phyloP scores from a whole-genome alignment of 148 eudicot genomes.

The Euryodendron excelsum region DNA sequence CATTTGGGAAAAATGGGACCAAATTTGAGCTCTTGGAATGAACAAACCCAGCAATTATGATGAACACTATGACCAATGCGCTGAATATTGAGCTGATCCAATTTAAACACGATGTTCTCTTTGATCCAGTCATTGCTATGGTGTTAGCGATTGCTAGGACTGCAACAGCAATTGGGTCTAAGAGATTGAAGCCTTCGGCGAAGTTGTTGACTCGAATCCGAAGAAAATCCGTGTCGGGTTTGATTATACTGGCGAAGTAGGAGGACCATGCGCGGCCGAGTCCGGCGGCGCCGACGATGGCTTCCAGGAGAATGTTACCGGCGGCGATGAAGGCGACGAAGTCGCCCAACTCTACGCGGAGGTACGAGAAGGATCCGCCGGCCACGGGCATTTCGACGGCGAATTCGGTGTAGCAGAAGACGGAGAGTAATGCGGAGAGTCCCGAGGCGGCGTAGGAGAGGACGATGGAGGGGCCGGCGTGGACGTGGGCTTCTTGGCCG shows the following conservation, averaged over 20 bases:
- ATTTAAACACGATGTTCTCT: slow-evolving; percentile 51
- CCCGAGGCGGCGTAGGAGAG: slow-evolving; percentile 82
- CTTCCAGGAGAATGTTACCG: slow-evolving; percentile 77
- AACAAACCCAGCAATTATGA: slow-evolving; percentile 66
- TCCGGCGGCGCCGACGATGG: slow-evolving; percentile 87
- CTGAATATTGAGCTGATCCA: slow-evolving; percentile 65
- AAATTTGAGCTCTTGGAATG: slow-evolving; percentile 58
- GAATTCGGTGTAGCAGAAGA: slow-evolving; percentile 85
- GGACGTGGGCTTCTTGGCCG: slow-evolving; percentile 68
- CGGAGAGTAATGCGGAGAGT: slow-evolving; percentile 80
- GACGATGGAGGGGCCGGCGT: slow-evolving; percentile 79
- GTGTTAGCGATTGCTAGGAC: slow-evolving; percentile 55
- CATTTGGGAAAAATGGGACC: slow-evolving; percentile 72
- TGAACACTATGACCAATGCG: slow-evolving; percentile 56
- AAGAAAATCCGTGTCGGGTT: slow-evolving; percentile 53
- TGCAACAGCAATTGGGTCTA: slow-evolving; percentile 80
- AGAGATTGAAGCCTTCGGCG: slow-evolving; percentile 63
- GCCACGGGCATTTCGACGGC: slow-evolving; percentile 86
- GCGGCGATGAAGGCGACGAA: slow-evolving; percentile 88
- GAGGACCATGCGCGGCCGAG: slow-evolving; percentile 86
- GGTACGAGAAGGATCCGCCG: slow-evolving; percentile 86
- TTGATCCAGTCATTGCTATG: slow-evolving; percentile 72
- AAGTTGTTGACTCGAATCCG: slow-evolving; percentile 46
- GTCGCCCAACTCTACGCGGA: slow-evolving; percentile 82
- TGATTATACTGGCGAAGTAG: slow-evolving; percentile 66